Evolutionary conservation across 2,329 filamentous ascomycete species (phyloP), one percentile per base, ranked within the genome.

Genomic region (Fusarium decemcellulare): DNA sequence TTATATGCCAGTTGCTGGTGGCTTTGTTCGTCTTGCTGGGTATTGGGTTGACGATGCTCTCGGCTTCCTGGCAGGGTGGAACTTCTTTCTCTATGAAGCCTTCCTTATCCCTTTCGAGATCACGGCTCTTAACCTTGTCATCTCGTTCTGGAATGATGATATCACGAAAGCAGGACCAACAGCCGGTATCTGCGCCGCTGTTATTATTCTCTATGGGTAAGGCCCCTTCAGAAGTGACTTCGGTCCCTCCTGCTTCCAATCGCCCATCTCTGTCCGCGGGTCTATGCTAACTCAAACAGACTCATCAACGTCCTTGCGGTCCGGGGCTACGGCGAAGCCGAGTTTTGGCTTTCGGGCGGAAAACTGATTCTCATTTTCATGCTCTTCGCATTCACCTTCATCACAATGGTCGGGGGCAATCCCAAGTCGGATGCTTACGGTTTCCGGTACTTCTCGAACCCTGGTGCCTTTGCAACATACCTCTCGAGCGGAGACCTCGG

Each of bases 381-480:
- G 43, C 79, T 91, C 39, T 88, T 88, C 63, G 82, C 88, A 54
- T 85, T 88, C 72, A 86, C 86, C 15, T 78, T 90, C 30, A 81
- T 90, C 50, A 87, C 90, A 68, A 86, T 89, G 72, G 81, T 89
- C 0, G 89, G 88, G 16, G 88, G 88, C 37, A 84, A 87, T 3
- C 85, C 88, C 37, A 42, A 40, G 32, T 12, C 8, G 12, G 32
- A 34, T 34, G 32, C 32, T 48, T 84, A 89, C 57, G 90, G 91
- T 0, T 92, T 92, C 76, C 80, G 85, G 40, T 92, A 91, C 76
- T 93, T 91, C 91, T 86, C 82, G 51, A 80, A 88, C 42, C 90
- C 90, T 0, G 89, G 88, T 8, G 27, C 70, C 2, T 74, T 76
- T 60, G 85, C 83, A 5, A 85, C 88, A 68, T 81, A 88, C 59